phyloP scores from a whole-genome alignment of 192 early-diverging fungal species.

The Hyaloraphidium curvatum region DNA sequence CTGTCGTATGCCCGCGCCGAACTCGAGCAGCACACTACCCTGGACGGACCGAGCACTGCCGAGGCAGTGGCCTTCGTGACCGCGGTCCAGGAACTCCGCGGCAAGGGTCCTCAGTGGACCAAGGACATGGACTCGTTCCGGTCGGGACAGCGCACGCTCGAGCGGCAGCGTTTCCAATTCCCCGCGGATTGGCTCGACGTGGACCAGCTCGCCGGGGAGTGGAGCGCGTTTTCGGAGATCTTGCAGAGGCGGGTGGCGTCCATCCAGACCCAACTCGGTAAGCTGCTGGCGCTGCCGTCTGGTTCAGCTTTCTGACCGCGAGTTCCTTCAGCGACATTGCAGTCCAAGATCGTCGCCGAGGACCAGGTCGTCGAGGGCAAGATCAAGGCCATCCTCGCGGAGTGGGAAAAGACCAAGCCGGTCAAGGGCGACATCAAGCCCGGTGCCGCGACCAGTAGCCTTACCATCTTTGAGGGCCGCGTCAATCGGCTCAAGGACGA shows the following conservation, averaged over 20 bases:
- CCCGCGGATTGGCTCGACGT: constrained; percentile 88
- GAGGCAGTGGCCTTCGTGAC: constrained; percentile 88
- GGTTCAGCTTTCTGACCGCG: constrained; percentile 4
- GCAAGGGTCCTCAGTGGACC: constrained; percentile 56
- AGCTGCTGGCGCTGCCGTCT: constrained; percentile 4
- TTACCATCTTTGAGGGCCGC: constrained; percentile 69
- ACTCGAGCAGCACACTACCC: constrained; percentile 67
- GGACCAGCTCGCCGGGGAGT: constrained; percentile 92
- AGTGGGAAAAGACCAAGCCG: constrained; percentile 93
- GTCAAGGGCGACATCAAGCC: constrained; percentile 82
- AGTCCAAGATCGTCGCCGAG: constrained; percentile 86
- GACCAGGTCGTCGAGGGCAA: constrained; percentile 72
- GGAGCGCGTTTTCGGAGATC: constrained; percentile 93
- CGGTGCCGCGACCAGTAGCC: constrained; percentile 56
- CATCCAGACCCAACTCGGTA: constrained; percentile 84
- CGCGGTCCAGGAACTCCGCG: constrained; percentile 86
- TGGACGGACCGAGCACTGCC: constrained; percentile 60
- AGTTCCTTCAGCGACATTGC: constrained; percentile 45
- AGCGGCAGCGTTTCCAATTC: constrained; percentile 84
- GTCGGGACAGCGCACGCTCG: constrained; percentile 76
- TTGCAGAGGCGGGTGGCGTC: constrained; percentile 68
- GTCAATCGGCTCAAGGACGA: constrained; percentile 64
- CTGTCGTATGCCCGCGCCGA: constrained; percentile 61
- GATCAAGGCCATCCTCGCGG: constrained; percentile 55
- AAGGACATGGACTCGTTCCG: constrained; percentile 70